Percentiles rank a stretch among this genome's conserved stretches.
phyloP scores from a whole-genome alignment of 371 early-diverging fungal species.

The Amoeboaphelidium protococcarum region DNA sequence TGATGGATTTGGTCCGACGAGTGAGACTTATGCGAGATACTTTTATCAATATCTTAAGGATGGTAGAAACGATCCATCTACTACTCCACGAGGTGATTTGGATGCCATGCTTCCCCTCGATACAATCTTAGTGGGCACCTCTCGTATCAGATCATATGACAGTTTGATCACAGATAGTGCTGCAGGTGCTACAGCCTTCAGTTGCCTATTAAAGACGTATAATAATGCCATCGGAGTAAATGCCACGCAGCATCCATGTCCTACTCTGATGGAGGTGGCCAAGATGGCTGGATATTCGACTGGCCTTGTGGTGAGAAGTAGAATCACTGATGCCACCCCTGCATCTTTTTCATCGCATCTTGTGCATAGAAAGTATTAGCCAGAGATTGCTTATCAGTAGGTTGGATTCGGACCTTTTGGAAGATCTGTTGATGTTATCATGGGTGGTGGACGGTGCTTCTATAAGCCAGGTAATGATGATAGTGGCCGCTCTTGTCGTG shows the following conservation, averaged over 20 bases:
- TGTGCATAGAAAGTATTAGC: constrained; percentile 35
- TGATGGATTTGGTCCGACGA: constrained; percentile 1
- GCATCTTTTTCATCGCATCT: constrained; percentile 42
- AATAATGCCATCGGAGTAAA: constrained; percentile 3
- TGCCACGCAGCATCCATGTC: constrained; percentile 33
- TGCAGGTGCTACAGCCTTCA: constrained; percentile 80
- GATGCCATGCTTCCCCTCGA: too few relatives aligned
- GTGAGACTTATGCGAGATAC: background rate
- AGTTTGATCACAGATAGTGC: constrained; percentile 78
- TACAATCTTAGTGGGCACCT: too few relatives aligned
- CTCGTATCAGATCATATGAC: constrained; percentile 50
- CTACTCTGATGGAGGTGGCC: constrained; percentile 79
- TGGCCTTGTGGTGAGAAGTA: constrained; percentile 66
- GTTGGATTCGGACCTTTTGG: constrained; percentile 56
- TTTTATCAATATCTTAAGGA: background rate
- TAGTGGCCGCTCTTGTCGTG: constrained; percentile 29
- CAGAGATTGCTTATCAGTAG: constrained; percentile 61
- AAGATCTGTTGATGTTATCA: constrained; percentile 52
- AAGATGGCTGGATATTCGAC: constrained; percentile 46
- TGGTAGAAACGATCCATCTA: too few relatives aligned
- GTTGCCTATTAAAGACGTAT: constrained; percentile 54
- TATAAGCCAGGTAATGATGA: constrained; percentile 31
- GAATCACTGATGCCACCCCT: constrained; percentile 53
- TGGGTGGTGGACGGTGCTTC: constrained; percentile 72
- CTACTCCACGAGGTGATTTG: too few relatives aligned